Base-by-base conservation (phyloP, 2,329 filamentous ascomycete species). In the Rasamsonia emersonii region DNA sequence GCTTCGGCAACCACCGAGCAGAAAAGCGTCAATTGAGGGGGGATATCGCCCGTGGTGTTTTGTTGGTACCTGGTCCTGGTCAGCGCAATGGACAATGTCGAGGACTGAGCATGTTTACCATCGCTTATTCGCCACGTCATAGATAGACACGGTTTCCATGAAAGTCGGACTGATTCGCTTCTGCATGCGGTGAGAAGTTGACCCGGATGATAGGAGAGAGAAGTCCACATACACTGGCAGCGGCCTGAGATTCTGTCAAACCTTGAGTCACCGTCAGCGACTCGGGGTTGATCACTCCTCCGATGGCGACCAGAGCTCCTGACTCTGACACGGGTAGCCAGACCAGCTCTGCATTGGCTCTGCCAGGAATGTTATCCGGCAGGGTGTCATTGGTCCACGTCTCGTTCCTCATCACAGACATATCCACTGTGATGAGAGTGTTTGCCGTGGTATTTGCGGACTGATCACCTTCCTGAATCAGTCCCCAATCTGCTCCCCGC, bases 311-410 rank as follows among this genome's bases (percentile, higher is more conserved):
- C 3, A 65, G 39, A 3, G 54, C 43, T 3, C 62, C 62, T 3
- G 47, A 43, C 1, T 54, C 44, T 1, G 55, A 53, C 1, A 61
- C 54, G 6, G 62, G 61, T 3, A 65, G 43, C 79, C 80, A 86
- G 1, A 80, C 76, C 1, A 82, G 61, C 36, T 81, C 78, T 0
- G 77, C 67, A 42, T 72, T 76, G 3, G 77, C 75, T 6, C 81
- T 70, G 1, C 70, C 70, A 4, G 61, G 54, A 5, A 80, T 61
- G 3, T 49, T 42, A 0, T 45, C 24, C 0, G 71, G 69, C 3
- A 84, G 50, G 0, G 75, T 71, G 1, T 34, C 41, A 43, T 82
- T 83, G 4, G 44, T 54, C 75, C 79, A 85, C 4, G 44, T 61
- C 35, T 72, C 68, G 0, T 48, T 20, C 4, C 56, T 40, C 49